Evolutionary conservation across 2,329 filamentous ascomycete genomes (phyloP), one percentile per base, ranked within the genome.

Genomic region (Dendryphion nanum): DNA sequence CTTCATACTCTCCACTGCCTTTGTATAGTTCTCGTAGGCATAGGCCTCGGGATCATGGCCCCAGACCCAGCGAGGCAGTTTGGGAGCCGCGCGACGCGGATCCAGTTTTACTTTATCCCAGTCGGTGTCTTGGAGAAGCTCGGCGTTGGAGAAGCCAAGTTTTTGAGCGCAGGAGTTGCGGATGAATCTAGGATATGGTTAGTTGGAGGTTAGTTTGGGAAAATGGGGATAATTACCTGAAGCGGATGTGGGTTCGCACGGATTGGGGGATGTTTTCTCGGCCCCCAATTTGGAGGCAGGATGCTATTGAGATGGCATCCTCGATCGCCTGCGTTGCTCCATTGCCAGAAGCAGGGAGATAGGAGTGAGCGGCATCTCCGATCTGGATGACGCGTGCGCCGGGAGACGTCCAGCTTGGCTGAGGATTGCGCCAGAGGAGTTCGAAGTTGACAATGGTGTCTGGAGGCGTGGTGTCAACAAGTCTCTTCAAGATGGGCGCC

Each of bases 371-470:
- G 15, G 60, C 56, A 34, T 73, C 71, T 19, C 70, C 70, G 19
- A 73, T 68, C 41, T 71, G 68, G 18, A 72, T 58, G 12, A 73
- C 64, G 17, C 66, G 67, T 8, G 61, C 68, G 5, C 44, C 59
- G 1, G 68, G 67, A 2, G 69, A 72, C 10, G 62, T 62, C 70
- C 69, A 74, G 33, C 50, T 67, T 2, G 67, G 68, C 41, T 72
- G 67, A 8, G 69, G 69, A 47, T 74, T 68, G 40, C 66, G 61
- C 71, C 70, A 74, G 14, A 73, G 60, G 2, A 75, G 64, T 42
- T 70, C 66, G 42, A 71, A 75, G 57, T 74, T 70, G 44, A 76
- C 67, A 33, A 75, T 71, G 17, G 68, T 73, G 33, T 73, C 66
- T 10, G 59, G 54, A 13, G 71, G 71, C 6, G 70, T 72, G 40